A percentile compares a stretch with the other conserved stretches of the same genome.
Evolutionary conservation across 2,329 filamentous ascomycete species (phyloP).

Genomic region (Epichloe scottii): DNA sequence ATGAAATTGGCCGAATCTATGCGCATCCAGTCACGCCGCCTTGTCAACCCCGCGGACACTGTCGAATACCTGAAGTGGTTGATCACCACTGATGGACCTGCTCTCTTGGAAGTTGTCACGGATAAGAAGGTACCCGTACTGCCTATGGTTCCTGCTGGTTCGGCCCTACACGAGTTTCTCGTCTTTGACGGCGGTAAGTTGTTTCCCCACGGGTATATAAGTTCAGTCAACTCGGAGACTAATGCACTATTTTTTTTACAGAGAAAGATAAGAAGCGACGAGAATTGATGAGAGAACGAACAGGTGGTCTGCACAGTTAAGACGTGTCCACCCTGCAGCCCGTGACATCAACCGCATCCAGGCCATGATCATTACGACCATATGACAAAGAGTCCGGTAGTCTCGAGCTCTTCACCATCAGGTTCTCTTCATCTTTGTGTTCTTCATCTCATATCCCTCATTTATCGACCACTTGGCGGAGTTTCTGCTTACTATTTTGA

Average conservation of each 20-base stretch:
- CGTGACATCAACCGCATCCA: not conserved
- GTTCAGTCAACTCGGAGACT: conserved; percentile 15
- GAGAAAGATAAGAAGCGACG: conserved; percentile 56
- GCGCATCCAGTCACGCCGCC: conserved; percentile 65
- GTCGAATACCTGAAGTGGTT: conserved; percentile 75
- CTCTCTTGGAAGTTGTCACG: conserved; percentile 80
- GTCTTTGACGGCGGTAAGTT: conserved; percentile 21
- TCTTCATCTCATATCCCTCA: not conserved
- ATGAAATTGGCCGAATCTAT: conserved; percentile 87
- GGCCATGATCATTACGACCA: not conserved
- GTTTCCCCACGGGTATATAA: not conserved
- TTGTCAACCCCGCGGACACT: conserved; percentile 64
- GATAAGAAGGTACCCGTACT: conserved; percentile 91
- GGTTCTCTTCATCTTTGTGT: not conserved
- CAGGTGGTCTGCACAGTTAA: conserved; percentile 33
- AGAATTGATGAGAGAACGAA: conserved; percentile 54
- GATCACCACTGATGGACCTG: conserved; percentile 80
- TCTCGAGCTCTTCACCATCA: not conserved
- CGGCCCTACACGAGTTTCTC: conserved; percentile 83
- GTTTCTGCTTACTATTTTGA: not conserved
- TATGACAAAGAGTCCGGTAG: too few relatives aligned
- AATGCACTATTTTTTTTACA: conserved; percentile 24
- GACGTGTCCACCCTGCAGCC: not conserved
- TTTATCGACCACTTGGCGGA: not conserved
- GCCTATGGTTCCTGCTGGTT: conserved; percentile 89